Conservation (phyloP, 2,329 filamentous ascomycete genomes). For the Botrytis byssoidea region DNA sequence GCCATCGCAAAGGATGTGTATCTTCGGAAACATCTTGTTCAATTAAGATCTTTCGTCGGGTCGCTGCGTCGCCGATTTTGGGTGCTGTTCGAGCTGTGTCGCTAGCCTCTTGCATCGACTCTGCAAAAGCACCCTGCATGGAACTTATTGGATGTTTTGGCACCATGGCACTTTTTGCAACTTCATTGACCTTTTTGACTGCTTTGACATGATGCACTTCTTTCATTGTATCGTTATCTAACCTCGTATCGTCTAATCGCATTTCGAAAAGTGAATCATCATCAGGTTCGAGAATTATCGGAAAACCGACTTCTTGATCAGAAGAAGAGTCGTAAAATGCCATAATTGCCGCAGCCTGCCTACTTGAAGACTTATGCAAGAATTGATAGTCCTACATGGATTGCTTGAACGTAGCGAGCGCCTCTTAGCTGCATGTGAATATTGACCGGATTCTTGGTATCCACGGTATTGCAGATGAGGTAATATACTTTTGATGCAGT, state of each 20-base stretch:
- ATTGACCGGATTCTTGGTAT: conserved; percentile 14
- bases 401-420: conserved; percentile 3
- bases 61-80: conserved; percentile 56
- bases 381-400: conserved; percentile 20
- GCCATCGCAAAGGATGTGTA: conserved; percentile 73
- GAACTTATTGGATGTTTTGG: conserved; percentile 69
- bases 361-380: conserved; percentile 21
- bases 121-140: conserved; percentile 80
- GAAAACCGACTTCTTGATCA: conserved; percentile 23
- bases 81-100: conserved; percentile 50
- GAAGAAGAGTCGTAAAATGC: conserved; percentile 29
- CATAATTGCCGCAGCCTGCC: conserved; percentile 21
- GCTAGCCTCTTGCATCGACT: conserved; percentile 73
- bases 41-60: conserved; percentile 64
- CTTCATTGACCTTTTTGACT: neutral
- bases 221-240: conserved; percentile 32
- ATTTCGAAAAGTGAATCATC: conserved; percentile 20
- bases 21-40: conserved; percentile 67
- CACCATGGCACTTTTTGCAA: conserved; percentile 24
- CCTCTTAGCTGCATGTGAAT: conserved; percentile 18
- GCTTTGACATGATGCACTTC: conserved; percentile 27
- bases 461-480: conserved; percentile 9
- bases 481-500: conserved; percentile 15
- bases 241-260: conserved; percentile 20
- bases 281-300: conserved; percentile 30